Percentiles rank a stretch among this genome's conserved stretches.
Conservation (phyloP, 1,139 yeast species). For the Taphrina sp. region DNA sequence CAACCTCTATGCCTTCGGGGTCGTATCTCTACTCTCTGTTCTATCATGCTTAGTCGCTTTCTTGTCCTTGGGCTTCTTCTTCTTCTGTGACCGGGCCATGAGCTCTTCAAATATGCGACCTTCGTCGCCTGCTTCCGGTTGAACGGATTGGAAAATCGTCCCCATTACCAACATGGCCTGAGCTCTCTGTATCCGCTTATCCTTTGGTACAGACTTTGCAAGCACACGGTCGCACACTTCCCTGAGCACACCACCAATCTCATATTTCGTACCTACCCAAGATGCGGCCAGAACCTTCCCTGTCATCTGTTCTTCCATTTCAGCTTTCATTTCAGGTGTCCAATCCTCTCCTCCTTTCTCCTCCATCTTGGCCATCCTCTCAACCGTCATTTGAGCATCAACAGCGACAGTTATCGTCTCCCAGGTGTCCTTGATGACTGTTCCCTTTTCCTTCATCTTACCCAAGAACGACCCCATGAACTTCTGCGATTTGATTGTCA, state of each 20-base stretch:
- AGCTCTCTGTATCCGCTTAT: constrained; percentile 70
- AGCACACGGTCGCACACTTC: constrained; percentile 80
- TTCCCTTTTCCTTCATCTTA: constrained; percentile 81
- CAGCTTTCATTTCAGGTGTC: constrained; percentile 77
- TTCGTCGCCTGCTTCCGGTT: constrained; percentile 83
- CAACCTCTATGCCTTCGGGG: not conserved
- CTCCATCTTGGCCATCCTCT: constrained; percentile 58
- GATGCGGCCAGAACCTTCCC: constrained; percentile 85
- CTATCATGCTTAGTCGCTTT: constrained; percentile 4
- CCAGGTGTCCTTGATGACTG: constrained; percentile 80
- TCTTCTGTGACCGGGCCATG: constrained; percentile 86
- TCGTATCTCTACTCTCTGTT: not conserved
- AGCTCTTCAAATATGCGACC: constrained; percentile 86
- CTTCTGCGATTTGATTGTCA: constrained; percentile 65
- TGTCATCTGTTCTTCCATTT: constrained; percentile 70
- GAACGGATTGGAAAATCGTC: constrained; percentile 61
- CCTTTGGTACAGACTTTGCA: constrained; percentile 59
- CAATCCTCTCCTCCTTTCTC: constrained; percentile 58
- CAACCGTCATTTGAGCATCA: constrained; percentile 84
- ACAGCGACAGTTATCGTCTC: constrained; percentile 79
- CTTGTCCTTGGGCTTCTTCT: constrained; percentile 53
- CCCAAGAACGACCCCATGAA: constrained; percentile 81
- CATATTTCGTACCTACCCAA: constrained; percentile 91
- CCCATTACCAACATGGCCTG: constrained; percentile 74
- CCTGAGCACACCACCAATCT: constrained; percentile 81